These are phyloP conservation scores for Lasiodiplodia sp. DNA, from an alignment of 2,329 filamentous ascomycete genomes.

Conservation along the genomic window DNA sequence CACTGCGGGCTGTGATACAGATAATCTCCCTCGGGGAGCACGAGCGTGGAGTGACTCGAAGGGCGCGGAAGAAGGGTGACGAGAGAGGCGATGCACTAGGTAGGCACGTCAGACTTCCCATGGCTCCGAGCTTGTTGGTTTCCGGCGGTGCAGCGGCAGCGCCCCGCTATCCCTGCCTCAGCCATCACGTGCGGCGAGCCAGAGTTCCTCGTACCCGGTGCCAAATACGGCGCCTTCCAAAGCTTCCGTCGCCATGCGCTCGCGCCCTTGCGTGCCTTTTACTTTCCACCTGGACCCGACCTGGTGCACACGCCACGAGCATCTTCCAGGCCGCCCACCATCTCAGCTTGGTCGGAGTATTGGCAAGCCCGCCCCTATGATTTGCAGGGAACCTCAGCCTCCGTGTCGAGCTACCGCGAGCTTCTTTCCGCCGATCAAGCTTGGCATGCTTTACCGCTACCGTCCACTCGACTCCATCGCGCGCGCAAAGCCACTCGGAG, in stretches of 20 bases:
- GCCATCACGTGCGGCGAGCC: slow-evolving; percentile 12
- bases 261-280: not conserved
- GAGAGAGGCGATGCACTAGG: slow-evolving; percentile 10
- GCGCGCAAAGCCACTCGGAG: slow-evolving; percentile 6
- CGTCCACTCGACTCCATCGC: slow-evolving; percentile 1
- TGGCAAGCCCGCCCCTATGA: not conserved
- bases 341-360: not conserved
- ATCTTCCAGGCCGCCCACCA: not conserved
- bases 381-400: slow-evolving; percentile 10
- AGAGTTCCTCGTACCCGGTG: not conserved
- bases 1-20: not conserved
- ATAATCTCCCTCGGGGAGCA: slow-evolving; percentile 19
- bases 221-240: slow-evolving; percentile 1
- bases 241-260: not conserved
- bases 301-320: not conserved
- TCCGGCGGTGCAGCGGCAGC: not conserved
- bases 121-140: not conserved
- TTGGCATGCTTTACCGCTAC: slow-evolving; percentile 15
- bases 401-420: slow-evolving; percentile 19
- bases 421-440: slow-evolving; percentile 17
- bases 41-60: slow-evolving; percentile 13
- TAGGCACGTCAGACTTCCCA: not conserved
- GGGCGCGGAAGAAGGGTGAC: not conserved
- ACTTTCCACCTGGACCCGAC: not conserved
- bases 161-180: slow-evolving; percentile 2